Base-by-base conservation (phyloP, 495 filamentous ascomycete species). In the Penicillium bovifimosum region DNA sequence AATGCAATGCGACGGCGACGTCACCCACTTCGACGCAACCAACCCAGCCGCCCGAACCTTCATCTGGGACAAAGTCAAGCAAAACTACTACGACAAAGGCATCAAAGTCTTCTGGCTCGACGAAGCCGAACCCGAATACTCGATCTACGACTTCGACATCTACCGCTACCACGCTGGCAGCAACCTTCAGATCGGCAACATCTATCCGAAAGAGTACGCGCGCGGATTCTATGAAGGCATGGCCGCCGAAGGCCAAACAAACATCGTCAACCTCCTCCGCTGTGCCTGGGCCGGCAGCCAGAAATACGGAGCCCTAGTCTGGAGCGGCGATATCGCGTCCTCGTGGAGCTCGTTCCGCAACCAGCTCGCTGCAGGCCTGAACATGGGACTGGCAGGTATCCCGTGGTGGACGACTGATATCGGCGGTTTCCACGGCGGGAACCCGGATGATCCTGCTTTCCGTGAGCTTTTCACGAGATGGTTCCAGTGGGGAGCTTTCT, bases 401-500 rank as follows among this genome's bases (percentile, higher is more conserved):
- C 75, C 79, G 1, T 82, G 78, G 78, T 80, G 77, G 77, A 81
- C 78, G 29, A 80, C 77, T 6, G 79, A 81, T 61, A 84, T 84
- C 33, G 80, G 80, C 9, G 80, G 80, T 0, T 82, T 84, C 59
- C 76, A 81, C 61, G 80, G 80, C 8, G 80, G 80, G 2, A 72
- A 79, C 39, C 73, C 78, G 0, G 65, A 70, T 32, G 74, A 80
- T 45, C 62, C 67, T n/a, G 69, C 54, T 0, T 84, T 84, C 60
- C 61, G 78, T 2, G 80, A 84, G 51, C 63, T 84, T 11, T 79
- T 84, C 57, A 73, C 76, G 5, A 69, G 80, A 2, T 84, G 80
- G 80, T 84, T 83, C 60, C 80, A 83, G 53, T 82, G 78, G 77
- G 80, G 78, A 2, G 61, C 78, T 1, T 84, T 81, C 61, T 82